Conservation (phyloP, 768 basidiomycete species). For the Amanita pallidorosea region DNA sequence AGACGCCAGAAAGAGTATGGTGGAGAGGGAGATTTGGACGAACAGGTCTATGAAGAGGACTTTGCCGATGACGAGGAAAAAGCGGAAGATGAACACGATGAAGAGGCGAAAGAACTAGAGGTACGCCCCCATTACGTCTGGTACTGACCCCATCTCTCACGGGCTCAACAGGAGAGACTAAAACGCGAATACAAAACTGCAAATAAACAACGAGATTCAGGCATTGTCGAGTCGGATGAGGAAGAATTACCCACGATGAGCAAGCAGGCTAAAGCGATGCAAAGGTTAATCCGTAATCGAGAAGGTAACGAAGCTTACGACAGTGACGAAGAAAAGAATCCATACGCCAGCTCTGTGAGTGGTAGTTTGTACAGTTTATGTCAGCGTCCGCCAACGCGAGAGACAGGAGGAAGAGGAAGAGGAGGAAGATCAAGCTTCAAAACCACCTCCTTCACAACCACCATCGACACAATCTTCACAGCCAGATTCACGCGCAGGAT, state of each 20-base stretch:
- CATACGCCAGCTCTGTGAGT: constrained; percentile 70
- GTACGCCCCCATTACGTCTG: constrained; percentile 23
- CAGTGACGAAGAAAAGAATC: constrained; percentile 75
- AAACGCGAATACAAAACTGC: constrained; percentile 75
- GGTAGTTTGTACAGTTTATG: not conserved
- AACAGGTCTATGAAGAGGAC: constrained; percentile 73
- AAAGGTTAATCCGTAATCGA: constrained; percentile 75
- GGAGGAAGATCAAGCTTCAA: constrained; percentile 37
- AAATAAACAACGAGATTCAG: constrained; percentile 61
- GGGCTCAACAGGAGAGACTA: constrained; percentile 52
- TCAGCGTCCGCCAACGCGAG: constrained; percentile 6
- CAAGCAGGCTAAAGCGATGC: constrained; percentile 69
- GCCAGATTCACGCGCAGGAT: constrained; percentile 15
- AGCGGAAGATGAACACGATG: constrained; percentile 66
- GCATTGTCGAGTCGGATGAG: constrained; percentile 68
- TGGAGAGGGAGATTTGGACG: constrained; percentile 74
- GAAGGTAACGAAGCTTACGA: constrained; percentile 81
- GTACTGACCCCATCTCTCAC: constrained; percentile 6
- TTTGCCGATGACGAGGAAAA: constrained; percentile 86
- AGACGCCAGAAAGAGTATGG: constrained; percentile 51
- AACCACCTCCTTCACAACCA: constrained; percentile 34
- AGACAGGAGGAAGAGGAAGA: constrained; percentile 60
- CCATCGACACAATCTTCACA: constrained; percentile 32
- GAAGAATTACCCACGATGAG: constrained; percentile 45
- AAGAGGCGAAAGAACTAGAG: constrained; percentile 78